phyloP scores from a whole-genome alignment of 495 filamentous ascomycete species.

The Hyaloscypha finlandica region DNA sequence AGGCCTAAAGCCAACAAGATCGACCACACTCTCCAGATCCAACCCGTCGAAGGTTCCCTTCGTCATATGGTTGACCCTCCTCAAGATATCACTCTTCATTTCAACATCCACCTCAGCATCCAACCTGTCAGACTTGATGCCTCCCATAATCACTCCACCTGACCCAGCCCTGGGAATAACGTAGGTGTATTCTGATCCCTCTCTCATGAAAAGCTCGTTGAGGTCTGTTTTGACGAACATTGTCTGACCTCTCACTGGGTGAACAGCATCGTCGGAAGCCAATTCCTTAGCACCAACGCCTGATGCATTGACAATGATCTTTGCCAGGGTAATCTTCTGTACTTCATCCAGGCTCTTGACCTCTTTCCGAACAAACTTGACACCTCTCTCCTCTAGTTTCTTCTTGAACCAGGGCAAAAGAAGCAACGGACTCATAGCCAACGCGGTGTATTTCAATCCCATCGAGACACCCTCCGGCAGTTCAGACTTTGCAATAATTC shows the following conservation, averaged over 20 bases:
- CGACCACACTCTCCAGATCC: constrained; percentile 14
- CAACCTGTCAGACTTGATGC: constrained; percentile 44
- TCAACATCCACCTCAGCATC: constrained; percentile 28
- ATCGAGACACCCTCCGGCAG: constrained; percentile 23
- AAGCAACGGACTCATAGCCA: constrained; percentile 35
- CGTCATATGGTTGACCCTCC: constrained; percentile 27
- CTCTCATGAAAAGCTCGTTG: constrained; percentile 31
- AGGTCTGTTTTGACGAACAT: constrained; percentile 31
- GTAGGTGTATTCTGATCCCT: constrained; percentile 52
- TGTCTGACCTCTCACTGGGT: constrained; percentile 28
- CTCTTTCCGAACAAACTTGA: constrained; percentile 32
- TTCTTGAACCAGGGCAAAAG: constrained; percentile 36
- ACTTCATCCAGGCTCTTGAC: constrained; percentile 29
- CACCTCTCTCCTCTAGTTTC: constrained; percentile 29
- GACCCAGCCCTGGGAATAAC: constrained; percentile 49
- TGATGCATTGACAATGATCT: constrained; percentile 27
- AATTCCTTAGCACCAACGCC: constrained; percentile 26
- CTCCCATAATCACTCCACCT: constrained; percentile 47
- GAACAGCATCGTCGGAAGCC: constrained; percentile 23
- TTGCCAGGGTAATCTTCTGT: constrained; percentile 8
- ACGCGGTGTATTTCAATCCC: constrained; percentile 31
- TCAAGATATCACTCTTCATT: constrained; percentile 28
- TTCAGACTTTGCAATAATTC: constrained; percentile 17
- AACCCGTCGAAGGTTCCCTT: constrained; percentile 20
- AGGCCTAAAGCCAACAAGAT: constrained; percentile 37